These are phyloP conservation scores for Sarocladiaceae sp. DNA, from an alignment of 2,329 filamentous ascomycete genomes.

Conservation along the genomic window DNA sequence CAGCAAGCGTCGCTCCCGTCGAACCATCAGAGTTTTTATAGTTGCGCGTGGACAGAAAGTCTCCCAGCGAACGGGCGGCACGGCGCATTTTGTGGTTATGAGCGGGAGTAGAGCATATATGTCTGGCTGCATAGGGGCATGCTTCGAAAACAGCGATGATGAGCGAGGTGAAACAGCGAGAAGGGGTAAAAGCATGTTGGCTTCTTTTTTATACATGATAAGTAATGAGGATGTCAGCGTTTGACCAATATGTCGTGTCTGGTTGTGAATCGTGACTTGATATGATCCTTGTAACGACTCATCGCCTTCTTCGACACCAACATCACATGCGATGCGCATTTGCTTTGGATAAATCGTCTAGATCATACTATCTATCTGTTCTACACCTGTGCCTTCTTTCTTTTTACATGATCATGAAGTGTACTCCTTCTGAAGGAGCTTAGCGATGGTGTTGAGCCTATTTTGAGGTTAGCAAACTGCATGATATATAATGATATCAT, in stretches of 20 bases:
- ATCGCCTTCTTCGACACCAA: too few relatives aligned
- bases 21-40: too few relatives aligned
- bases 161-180: neutral
- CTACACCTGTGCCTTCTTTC: neutral
- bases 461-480: neutral
- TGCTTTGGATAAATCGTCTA: too few relatives aligned
- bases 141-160: neutral
- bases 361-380: conserved; percentile 4
- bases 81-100: neutral
- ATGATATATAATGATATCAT: neutral
- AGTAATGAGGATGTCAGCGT: neutral
- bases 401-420: conserved; percentile 29
- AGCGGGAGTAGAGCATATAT: neutral
- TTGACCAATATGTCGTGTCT: neutral
- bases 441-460: conserved; percentile 60
- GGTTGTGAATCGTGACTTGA: neutral
- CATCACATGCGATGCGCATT: too few relatives aligned
- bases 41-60: too few relatives aligned
- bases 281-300: too few relatives aligned
- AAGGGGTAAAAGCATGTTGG: neutral
- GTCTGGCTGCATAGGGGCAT: neutral
- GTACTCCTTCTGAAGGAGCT: conserved; percentile 59
- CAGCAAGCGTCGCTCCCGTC: neutral
- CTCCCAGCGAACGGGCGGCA: too few relatives aligned
- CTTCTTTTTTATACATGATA: neutral